These are phyloP conservation scores for Davidsoniella eucalypti DNA, from an alignment of 2,329 filamentous ascomycete species.

Conservation along the genomic window DNA sequence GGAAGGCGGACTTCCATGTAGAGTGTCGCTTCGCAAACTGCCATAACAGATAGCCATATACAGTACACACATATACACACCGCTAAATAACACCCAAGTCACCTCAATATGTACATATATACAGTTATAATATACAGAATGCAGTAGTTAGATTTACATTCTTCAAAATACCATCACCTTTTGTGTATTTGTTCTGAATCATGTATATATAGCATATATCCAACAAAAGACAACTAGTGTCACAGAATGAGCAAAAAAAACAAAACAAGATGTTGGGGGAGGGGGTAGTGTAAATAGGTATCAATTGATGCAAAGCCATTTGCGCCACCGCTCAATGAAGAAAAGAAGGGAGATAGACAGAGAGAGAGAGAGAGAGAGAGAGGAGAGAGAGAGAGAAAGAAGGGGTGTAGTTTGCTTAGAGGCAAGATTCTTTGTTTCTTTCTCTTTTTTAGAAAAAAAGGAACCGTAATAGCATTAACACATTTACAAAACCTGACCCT, in stretches of 20 bases:
- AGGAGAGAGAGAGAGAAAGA: too few species aligned
- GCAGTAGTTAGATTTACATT: too few species aligned
- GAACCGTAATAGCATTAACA: background rate
- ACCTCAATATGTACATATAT: background rate
- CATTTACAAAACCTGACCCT: background rate
- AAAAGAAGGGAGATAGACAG: background rate
- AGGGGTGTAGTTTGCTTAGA: too few species aligned
- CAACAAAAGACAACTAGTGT: too few species aligned
- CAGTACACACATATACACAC: background rate
- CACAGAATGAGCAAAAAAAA: too few species aligned
- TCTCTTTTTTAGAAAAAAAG: background rate
- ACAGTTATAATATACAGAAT: background rate
- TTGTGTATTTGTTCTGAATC: too few species aligned
- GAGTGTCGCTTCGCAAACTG: conserved; percentile 17
- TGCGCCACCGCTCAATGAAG: background rate
- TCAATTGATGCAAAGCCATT: too few species aligned
- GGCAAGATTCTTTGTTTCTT: too few species aligned
- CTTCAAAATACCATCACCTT: too few species aligned
- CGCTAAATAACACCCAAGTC: background rate
- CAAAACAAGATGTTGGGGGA: too few species aligned
- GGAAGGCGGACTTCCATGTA: conserved; percentile 40
- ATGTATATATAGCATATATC: too few species aligned
- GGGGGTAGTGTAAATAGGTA: too few species aligned
- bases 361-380: background rate
- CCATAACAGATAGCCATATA: background rate